These are phyloP conservation scores for Rhizopogon parksii DNA, from an alignment of 1,284 basidiomycete species.

Conservation along the genomic window DNA sequence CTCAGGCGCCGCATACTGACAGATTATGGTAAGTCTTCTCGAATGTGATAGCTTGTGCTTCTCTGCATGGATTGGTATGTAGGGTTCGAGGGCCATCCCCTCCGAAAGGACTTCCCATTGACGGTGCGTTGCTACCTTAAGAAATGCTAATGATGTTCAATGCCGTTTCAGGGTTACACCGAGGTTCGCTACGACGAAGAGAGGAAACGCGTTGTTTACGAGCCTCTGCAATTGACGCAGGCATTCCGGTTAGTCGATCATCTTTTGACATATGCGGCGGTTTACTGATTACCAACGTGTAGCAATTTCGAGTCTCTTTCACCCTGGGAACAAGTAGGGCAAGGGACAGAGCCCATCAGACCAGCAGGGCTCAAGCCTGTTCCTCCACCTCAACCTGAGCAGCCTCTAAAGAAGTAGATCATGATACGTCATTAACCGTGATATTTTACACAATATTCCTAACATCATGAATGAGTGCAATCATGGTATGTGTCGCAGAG, in stretches of 20 bases:
- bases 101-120: slow-evolving; percentile 97
- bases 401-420: slow-evolving; percentile 55
- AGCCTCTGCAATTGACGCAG: slow-evolving; percentile 96
- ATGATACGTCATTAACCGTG: neutral
- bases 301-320: slow-evolving; percentile 93
- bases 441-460: neutral
- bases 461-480: neutral
- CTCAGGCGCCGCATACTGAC: slow-evolving; percentile 89
- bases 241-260: slow-evolving; percentile 75
- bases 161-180: slow-evolving; percentile 71
- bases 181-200: slow-evolving; percentile 99
- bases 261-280: slow-evolving; percentile 1
- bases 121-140: slow-evolving; percentile 49
- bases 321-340: slow-evolving; percentile 96
- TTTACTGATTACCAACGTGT: slow-evolving; percentile 7
- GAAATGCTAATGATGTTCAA: neutral
- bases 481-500: neutral
- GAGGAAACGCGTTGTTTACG: slow-evolving; percentile 96
- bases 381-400: slow-evolving; percentile 60
- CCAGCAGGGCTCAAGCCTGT: slow-evolving; percentile 68
- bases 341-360: slow-evolving; percentile 67
- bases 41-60: slow-evolving; percentile 1
- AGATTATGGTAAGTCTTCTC: slow-evolving; percentile 73
- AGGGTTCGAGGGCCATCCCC: slow-evolving; percentile 97
- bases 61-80: slow-evolving; percentile 11